phyloP scores from a whole-genome alignment of 805 yeast genomes.

The Yarrowia osloensis region DNA sequence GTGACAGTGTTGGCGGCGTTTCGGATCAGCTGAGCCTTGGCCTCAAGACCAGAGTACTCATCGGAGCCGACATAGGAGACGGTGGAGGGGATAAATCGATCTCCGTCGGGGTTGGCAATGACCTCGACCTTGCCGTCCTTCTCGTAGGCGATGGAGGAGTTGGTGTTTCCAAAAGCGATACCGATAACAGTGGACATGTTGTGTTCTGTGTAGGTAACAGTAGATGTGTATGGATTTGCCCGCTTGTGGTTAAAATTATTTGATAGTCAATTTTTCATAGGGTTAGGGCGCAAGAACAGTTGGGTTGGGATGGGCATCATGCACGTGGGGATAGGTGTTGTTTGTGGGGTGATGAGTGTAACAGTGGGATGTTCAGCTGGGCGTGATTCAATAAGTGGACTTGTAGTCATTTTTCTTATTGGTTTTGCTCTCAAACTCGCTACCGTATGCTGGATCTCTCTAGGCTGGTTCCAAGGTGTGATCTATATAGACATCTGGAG shows the following conservation, averaged over 20 bases:
- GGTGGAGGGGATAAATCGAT: conserved; percentile 92
- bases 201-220: neutral
- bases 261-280: conserved; percentile 15
- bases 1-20: conserved; percentile 82
- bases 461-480: neutral
- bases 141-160: conserved; percentile 91
- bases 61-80: conserved; percentile 90
- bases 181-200: conserved; percentile 66
- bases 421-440: neutral
- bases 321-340: conserved; percentile 2
- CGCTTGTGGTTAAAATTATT: conserved; percentile 5
- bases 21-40: conserved; percentile 87
- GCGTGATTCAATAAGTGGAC: too few species aligned
- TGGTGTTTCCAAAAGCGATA: conserved; percentile 93
- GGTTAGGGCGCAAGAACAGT: conserved; percentile 9
- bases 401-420: neutral
- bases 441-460: neutral
- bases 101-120: conserved; percentile 99
- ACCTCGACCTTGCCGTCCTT: conserved; percentile 91
- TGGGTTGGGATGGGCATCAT: conserved; percentile 9
- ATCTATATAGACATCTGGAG: neutral
- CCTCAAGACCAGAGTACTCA: conserved; percentile 97
- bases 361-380: neutral
- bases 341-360: neutral
- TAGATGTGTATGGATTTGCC: neutral